Base-by-base conservation (phyloP, 2,329 filamentous ascomycete species). In the Aspergillus floridensis region DNA sequence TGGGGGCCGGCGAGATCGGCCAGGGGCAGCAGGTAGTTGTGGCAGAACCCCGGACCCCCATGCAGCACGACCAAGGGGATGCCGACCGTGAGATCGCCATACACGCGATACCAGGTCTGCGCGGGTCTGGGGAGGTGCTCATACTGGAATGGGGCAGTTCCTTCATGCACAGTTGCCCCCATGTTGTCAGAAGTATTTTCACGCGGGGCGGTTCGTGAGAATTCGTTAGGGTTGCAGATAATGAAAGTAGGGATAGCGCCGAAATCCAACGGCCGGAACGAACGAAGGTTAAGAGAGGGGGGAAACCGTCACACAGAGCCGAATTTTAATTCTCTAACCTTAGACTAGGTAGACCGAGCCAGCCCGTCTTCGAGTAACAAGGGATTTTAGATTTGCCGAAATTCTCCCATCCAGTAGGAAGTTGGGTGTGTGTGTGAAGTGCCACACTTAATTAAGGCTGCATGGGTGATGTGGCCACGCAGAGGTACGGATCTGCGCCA, bases 1-100 rank as follows among this genome's bases (percentile, higher is more conserved):
- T 22, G n/a, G 41, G 53, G 19, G 4, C 6, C 2, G 26, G 53
- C 53, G 10, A 55, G 26, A 16, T 21, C 53, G 26, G 53, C 41
- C 24, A 55, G 21, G 38, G 53, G 53, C 5, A 55, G 53, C 26
- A 55, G 31, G 41, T 55, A 55, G 26, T 55, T 55, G 26, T 55
- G 53, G 26, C 53, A 55, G 21, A 55, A 55, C n/a, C 53, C 53
- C 2, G 53, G 53, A 0, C 53, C 53, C 16, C 53, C 53, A 19
- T 55, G 53, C 53, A 55, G 41, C 12, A 46, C 53, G 4, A 55
- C 53, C 10, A 55, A 16, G 21, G 53, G 53, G 2, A 44, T 55
- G 41, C 26, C 29, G n/a, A 29, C 44, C 53, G 21, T 48, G n/a
- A 55, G 24, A 22, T 55, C 53, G 41, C 53, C 53, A 19, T 55